Evolutionary conservation across 371 early-diverging fungal genomes (phyloP), one percentile per base, ranked within the genome.

Genomic region (Mortierella sp.): DNA sequence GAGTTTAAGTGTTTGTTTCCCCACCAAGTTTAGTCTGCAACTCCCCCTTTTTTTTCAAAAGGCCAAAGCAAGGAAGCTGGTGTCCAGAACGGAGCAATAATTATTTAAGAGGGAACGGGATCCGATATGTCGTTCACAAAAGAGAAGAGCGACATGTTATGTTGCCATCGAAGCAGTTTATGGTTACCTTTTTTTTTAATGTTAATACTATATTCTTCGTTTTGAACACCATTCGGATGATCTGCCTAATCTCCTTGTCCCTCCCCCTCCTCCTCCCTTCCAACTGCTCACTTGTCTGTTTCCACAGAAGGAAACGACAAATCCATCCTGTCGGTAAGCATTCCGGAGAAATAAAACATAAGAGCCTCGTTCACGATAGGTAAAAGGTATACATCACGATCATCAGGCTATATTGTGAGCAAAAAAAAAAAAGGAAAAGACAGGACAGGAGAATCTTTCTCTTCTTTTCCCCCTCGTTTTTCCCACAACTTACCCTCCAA

Each of bases 161-260:
- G 38, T 65, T 65, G 24, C 65, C 65, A 65, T 65, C 65, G 38
- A 38, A 38, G 65, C 65, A 65, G 65, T 65, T 65, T 65, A 65
- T 65, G 65, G 65, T 65, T 10, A 65, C 24, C 65, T 65, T 26
- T 60, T 60, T 31, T 48, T 10, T 48, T 48, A 48, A 48, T 48
- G n/a, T n/a, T n/a, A 1, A 48, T 13, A 48, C 50, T 48, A 5
- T 48, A 5, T 38, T 38, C 42, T 38, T 38, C 42, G 42, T 38
- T 38, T 38, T 38, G 5, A 38, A 38, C 42, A 38, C 42, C 42
- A 38, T 38, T 38, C 42, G 42, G 42, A 38, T 38, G 42, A 38
- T 14, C 48, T 48, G 48, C 48, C 48, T 8, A 14, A 14, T 48
- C 6, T 48, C 48, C 48, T 48, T 48, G 6, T 58, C 28, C 9